Evolutionary conservation across 2,329 filamentous ascomycete genomes (phyloP), one percentile per base, ranked within the genome.

Genomic region (Aspergillus sp.): DNA sequence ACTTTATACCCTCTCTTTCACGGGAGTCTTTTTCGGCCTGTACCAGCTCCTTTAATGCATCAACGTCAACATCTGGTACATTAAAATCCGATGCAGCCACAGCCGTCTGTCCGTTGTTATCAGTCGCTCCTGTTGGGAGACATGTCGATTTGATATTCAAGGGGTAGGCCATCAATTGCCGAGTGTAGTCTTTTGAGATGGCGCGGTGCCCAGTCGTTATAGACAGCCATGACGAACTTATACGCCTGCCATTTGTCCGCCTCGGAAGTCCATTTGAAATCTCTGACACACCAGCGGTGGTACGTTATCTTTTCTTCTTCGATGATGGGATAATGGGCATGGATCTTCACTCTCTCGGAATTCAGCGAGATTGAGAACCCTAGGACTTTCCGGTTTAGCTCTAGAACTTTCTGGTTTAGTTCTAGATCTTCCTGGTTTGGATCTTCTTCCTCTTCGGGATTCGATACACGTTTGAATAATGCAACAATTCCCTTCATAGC

Each of bases 211-310:
- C 53, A 58, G 7, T 43, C 11, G 5, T 52, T 45, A 12, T 58
- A 58, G 13, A 58, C 20, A 20, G 24, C 48, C 42, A 56, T 56
- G 15, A 52, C 43, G 13, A 56, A 52, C 15, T 44, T 55, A 39
- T 58, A 53, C n/a, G 48, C 26, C 12, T 15, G 39, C 53, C 52
- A 58, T 18, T 15, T 38, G n/a, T 39, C 17, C n/a, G 15, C n/a
- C 7, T 39, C 20, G 11, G 15, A 39, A n/a, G 17, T 44, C 34
- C n/a, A 42, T 2, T 12, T 36, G 9, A 24, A 32, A n/a, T 24
- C 11, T 13, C 18, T 34, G 7, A 56, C 3, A 5, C 7, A 1
- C 5, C 26, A 13, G n/a, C 22, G 34, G 17, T 44, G 17, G 18
- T 53, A 57, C 13, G 13, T 38, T 18, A 38, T 9, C 17, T 18